These are phyloP conservation scores for Neostapfia colusana DNA, from an alignment of 176 grass and related monocot genomes.

Conservation along the genomic window DNA sequence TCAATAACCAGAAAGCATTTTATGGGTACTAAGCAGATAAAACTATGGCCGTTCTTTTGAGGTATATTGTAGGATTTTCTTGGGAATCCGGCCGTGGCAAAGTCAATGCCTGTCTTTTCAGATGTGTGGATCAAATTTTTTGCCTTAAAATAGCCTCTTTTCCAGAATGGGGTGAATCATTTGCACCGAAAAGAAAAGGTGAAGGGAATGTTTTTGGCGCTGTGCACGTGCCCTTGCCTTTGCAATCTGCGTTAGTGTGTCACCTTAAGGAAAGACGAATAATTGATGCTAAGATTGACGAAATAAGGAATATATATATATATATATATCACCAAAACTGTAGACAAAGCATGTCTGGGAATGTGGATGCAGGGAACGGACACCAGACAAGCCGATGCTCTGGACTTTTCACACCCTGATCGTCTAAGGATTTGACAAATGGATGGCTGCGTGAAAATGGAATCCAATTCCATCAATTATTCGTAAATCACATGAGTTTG, in stretches of 20 bases:
- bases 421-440: slow-evolving; percentile 32
- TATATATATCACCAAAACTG: slow-evolving; percentile 24
- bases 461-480: slow-evolving; percentile 34
- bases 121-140: slow-evolving; percentile 33
- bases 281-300: slow-evolving; percentile 11
- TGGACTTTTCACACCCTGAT: slow-evolving; percentile 10
- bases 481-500: slow-evolving; percentile 27
- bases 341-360: slow-evolving; percentile 25
- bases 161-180: slow-evolving; percentile 29
- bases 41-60: slow-evolving; percentile 26
- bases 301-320: slow-evolving; percentile 27
- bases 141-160: neutral
- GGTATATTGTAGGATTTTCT: neutral
- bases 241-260: neutral
- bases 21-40: neutral
- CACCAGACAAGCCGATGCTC: slow-evolving; percentile 37
- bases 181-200: neutral
- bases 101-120: slow-evolving; percentile 35
- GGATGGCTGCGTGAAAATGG: slow-evolving; percentile 24
- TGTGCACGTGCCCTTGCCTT: slow-evolving; percentile 35
- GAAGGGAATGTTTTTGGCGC: slow-evolving; percentile 13
- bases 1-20: neutral
- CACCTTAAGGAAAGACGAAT: slow-evolving; percentile 17
- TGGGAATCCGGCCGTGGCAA: neutral
- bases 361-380: slow-evolving; percentile 31